Evolutionary conservation across 1,284 basidiomycete species (phyloP).

Genomic region (Ceraceosorus bombacis): DNA sequence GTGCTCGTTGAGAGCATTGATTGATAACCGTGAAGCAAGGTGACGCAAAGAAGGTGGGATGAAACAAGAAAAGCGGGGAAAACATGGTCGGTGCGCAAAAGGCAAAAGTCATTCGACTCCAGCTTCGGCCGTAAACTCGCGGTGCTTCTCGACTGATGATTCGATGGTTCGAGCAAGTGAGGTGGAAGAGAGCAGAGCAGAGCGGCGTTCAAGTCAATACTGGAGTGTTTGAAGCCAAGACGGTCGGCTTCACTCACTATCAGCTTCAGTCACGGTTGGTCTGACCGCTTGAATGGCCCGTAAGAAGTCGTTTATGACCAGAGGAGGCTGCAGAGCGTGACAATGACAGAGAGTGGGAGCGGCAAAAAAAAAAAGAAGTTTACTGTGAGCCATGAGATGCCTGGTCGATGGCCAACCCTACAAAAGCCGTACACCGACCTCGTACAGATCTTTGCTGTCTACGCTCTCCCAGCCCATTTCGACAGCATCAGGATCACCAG

Average conservation of each 20-base stretch:
- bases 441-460: conserved; percentile 77
- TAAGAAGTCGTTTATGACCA: conserved; percentile 65
- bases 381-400: neutral
- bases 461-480: conserved; percentile 93
- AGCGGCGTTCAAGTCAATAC: neutral
- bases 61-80: no score
- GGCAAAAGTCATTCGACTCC: conserved; percentile 43
- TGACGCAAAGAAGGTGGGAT: no score
- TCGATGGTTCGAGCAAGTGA: conserved; percentile 5
- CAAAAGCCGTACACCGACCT: conserved; percentile 64
- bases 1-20: no score
- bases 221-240: no score
- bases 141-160: conserved; percentile 67
- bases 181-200: neutral
- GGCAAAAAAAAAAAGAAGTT: neutral
- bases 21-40: no score
- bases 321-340: conserved; percentile 16
- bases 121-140: conserved; percentile 80
- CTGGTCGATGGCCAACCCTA: neutral
- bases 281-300: conserved; percentile 72
- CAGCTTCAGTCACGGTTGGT: conserved; percentile 80
- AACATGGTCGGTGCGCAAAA: neutral
- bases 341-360: neutral
- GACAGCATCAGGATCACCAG: conserved; percentile 73
- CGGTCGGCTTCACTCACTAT: conserved; percentile 55